Conservation (phyloP, 805 yeast species). For the Candida incommunis region DNA sequence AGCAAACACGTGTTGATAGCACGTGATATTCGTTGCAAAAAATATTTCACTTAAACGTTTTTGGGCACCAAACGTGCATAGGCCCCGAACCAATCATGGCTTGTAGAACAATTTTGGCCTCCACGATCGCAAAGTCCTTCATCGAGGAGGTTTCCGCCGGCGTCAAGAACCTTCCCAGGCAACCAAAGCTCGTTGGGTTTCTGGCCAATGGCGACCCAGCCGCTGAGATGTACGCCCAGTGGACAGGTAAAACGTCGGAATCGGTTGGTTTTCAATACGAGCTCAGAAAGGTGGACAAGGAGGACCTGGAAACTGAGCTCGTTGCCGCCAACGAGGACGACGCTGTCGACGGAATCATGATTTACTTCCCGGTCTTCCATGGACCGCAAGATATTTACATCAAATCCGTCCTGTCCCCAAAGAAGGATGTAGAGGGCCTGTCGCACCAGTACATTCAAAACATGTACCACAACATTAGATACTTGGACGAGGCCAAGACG, state of each 20-base stretch:
- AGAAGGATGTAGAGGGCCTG: conserved; percentile 93
- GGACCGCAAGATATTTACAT: conserved; percentile 89
- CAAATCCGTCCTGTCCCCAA: conserved; percentile 82
- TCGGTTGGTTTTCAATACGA: conserved; percentile 79
- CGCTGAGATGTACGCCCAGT: conserved; percentile 84
- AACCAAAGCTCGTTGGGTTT: conserved; percentile 79
- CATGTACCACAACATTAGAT: conserved; percentile 86
- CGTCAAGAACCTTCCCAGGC: conserved; percentile 36
- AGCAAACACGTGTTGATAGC: too few species aligned
- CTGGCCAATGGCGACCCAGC: conserved; percentile 92
- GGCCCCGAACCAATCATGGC: too few species aligned
- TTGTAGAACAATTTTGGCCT: conserved; percentile 59
- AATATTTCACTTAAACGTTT: too few species aligned
- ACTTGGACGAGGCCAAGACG: conserved; percentile 47
- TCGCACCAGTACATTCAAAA: conserved; percentile 85
- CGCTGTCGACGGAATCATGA: conserved; percentile 80
- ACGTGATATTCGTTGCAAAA: too few species aligned
- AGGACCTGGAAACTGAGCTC: conserved; percentile 71
- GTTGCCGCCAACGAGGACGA: conserved; percentile 70
- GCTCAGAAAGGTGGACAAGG: conserved; percentile 58
- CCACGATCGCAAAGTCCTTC: conserved; percentile 72
- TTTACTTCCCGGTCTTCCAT: conserved; percentile 94
- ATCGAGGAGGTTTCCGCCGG: conserved; percentile 53
- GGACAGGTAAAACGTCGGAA: conserved; percentile 88
- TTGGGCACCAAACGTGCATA: too few species aligned